Conservation (phyloP, 1,284 basidiomycete species). For the Irpex lacteus region DNA sequence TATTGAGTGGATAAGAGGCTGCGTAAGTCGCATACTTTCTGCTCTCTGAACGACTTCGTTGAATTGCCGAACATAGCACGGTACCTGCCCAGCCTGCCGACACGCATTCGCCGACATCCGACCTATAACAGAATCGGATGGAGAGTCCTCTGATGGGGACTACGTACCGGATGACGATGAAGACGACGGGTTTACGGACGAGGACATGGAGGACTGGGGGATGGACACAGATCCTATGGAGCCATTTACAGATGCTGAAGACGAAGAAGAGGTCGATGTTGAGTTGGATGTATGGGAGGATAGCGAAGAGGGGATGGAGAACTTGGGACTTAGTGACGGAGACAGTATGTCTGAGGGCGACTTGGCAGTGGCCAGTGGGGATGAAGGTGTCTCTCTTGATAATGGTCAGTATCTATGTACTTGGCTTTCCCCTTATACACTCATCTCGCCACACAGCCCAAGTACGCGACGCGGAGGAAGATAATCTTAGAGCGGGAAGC, state of each 20-base stretch:
- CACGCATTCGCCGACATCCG: constrained; percentile 53
- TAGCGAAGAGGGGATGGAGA: constrained; percentile 17
- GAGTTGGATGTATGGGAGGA: constrained; percentile 13
- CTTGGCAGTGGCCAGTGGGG: neutral
- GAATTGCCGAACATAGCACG: constrained; percentile 41
- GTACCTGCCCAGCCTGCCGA: constrained; percentile 69
- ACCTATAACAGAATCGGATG: constrained; percentile 50
- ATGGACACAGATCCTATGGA: neutral
- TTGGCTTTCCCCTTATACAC: no score
- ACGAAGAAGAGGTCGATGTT: constrained; percentile 18
- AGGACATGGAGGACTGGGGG: constrained; percentile 33
- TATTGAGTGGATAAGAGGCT: constrained; percentile 58
- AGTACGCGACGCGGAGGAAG: constrained; percentile 20
- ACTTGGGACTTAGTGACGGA: constrained; percentile 19
- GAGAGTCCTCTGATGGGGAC: constrained; percentile 66
- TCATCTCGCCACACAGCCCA: neutral
- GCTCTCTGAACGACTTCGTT: neutral
- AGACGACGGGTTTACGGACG: constrained; percentile 47
- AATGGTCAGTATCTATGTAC: neutral
- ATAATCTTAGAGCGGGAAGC: neutral
- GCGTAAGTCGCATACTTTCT: constrained; percentile 34
- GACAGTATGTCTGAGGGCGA: constrained; percentile 7
- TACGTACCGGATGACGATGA: constrained; percentile 51
- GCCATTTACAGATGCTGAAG: constrained; percentile 13
- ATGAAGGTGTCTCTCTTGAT: neutral